Evolutionary conservation across 2,329 filamentous ascomycete genomes (phyloP), one percentile per base, ranked within the genome.

Genomic region (Drechslerella coelobrocha): DNA sequence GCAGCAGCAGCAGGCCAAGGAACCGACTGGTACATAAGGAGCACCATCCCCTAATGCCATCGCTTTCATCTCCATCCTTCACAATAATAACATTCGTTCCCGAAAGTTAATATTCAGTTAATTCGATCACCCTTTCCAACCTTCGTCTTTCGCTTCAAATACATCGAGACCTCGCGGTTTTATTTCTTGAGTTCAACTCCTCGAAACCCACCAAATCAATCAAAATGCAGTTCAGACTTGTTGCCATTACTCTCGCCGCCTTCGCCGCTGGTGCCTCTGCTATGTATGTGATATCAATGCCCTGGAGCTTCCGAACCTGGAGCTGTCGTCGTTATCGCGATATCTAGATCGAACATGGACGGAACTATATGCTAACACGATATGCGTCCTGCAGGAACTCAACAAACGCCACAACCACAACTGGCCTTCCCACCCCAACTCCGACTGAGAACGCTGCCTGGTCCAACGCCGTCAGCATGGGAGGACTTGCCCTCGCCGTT

Each of bases 171-270:
- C 45, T 39, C 41, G 41, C 51, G 51, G 63, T 24, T 61, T 68
- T 31, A 6, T 19, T 62, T 55, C 26, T 39, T 26, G 51, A 48
- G 39, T 52, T 57, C 34, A 37, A 53, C 45, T 23, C 41, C n/a
- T 19, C 56, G 27, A 43, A 52, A 60, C 48, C 24, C 21, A 29
- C 24, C 41, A 63, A 55, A 73, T 66, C 53, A 51, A 60, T 76
- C 74, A 75, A 74, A 74, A 76, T 76, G 75, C 75, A 76, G 69
- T 74, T 76, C 66, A 76, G 73, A 63, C 41, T 75, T 37, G 71
- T 73, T 53, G 50, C 72, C 68, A 21, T 74, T 51, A 68, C 69
- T 26, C 55, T 76, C 66, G 72, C 73, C 54, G 73, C 73, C 39
- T 50, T 76, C 52, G 66, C 73, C 48, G 72, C 74, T 26, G 68